A percentile compares a stretch with the other conserved stretches of the same genome.
These are phyloP conservation scores for Erythrophleum fordii DNA, from an alignment of 306 rosid species.

Conservation along the genomic window DNA sequence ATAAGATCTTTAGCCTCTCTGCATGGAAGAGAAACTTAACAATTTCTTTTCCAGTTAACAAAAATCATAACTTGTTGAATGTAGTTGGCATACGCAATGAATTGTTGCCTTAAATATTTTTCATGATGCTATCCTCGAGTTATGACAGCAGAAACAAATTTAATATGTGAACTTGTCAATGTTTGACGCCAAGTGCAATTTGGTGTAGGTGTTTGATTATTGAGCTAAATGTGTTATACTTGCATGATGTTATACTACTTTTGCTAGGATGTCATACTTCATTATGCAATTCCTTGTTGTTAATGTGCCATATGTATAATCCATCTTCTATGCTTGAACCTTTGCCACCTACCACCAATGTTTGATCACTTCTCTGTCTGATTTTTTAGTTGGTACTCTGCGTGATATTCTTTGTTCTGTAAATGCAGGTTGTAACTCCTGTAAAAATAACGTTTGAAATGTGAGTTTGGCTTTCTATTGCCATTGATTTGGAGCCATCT, in stretches of 20 bases:
- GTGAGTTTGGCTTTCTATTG: constrained; percentile 51
- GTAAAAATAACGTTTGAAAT: constrained; percentile 89
- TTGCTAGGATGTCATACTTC: constrained; percentile 16
- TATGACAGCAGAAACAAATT: not conserved
- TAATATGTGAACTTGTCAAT: not conserved
- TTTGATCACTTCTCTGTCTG: constrained; percentile 17
- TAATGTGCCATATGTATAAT: constrained; percentile 8
- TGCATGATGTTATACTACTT: not conserved
- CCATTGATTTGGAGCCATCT: constrained; percentile 6
- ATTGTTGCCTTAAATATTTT: not conserved
- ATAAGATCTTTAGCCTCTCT: not conserved
- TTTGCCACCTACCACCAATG: not conserved
- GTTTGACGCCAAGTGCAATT: constrained; percentile 4
- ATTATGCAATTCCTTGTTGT: not conserved
- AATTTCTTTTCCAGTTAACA: too few relatives aligned
- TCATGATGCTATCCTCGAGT: constrained; percentile 2
- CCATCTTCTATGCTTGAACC: not conserved
- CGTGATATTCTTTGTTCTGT: constrained; percentile 28
- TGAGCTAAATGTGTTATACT: not conserved
- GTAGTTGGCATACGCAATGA: not conserved
- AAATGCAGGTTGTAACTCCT: constrained; percentile 81
- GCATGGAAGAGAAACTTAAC: too few relatives aligned
- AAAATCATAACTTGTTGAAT: constrained; percentile 14
- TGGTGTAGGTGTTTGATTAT: constrained; percentile 14
- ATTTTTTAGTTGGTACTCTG: constrained; percentile 17